Base-by-base conservation (phyloP, 108 stramenopile genomes). In the Cyclotella atomus region DNA sequence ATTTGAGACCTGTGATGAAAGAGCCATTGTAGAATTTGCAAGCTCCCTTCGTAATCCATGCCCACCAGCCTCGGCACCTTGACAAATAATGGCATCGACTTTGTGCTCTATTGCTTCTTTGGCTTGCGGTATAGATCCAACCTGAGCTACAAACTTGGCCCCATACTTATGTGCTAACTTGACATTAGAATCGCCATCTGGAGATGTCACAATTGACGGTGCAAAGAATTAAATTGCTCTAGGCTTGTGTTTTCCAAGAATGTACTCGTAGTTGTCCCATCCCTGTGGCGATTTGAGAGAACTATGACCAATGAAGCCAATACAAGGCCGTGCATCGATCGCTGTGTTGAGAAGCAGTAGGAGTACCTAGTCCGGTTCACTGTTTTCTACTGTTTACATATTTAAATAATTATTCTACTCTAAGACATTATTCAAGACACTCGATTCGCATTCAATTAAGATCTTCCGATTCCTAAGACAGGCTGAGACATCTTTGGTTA, bases 41-140 rank as follows among this genome's bases (percentile, higher is more conserved):
- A 90, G 36, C 20, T 90, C 88, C 16, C 88, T 83, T 28, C 89
- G 75, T 1, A 90, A 63, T 0, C 93, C 90, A 79, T 94, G 90
- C 7, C 93, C 93, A 44, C 93, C 93, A 0, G 90, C 90, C 56
- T 94, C 93, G 9, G 71, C 68, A 29, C 93, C 93, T 62, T 91
- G 93, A 38, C 89, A 89, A 60, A 91, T 77, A 25, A 94, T 76
- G 41, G 80, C 82, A 83, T 94, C 86, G 6, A 84, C 89, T 12
- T 89, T 85, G 33, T 66, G 75, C 15, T 68, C 60, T 10, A 90
- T 49, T 25, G 89, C 90, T 16, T 81, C 79, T 61, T 75, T 52
- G 0, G 84, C 92, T 33, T 94, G 86, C 19, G 59, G 34, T 2
- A 85, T 71, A 32, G 78, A 84, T 36, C 92, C 88, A 14, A 91